Evolutionary conservation across 139 green algal genomes (phyloP), one percentile per base, ranked within the genome.

Genomic region (Chlorella ohadii): DNA sequence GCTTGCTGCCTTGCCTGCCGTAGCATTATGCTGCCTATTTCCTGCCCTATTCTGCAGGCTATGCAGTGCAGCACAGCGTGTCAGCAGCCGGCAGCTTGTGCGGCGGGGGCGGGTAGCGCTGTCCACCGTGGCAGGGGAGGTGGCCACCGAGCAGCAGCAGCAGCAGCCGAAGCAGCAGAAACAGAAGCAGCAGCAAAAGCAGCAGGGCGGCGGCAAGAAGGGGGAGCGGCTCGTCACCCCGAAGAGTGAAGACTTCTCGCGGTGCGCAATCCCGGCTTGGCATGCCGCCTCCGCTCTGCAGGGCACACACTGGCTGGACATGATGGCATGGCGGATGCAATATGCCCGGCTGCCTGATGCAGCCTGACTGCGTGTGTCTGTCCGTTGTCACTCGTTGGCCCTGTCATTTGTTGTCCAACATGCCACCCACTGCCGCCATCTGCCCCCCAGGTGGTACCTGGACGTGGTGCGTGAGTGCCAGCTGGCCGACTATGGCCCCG

Each of bases 401-500:
- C n/a, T n/a, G n/a, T n/a, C n/a, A n/a, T n/a, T 44, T 33, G 76
- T 1, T 51, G 44, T 51, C 44, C 44, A 51, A 25, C 70, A 13
- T 61, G 15, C 36, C 13, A 1, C 41, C 15, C 28, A 5, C 71
- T 31, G 36, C 41, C 15, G 23, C 12, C 41, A 51, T 27, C n/a
- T 16, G 36, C 27, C 63, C 4, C 17, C 28, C 73, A 86, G 88
- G 73, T 98, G 95, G 94, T 99, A 99, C 91, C 90, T 99, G 38
- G 97, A 99, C 73, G 90, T 99, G 55, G 94, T 99, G 44, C 89
- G 94, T 13, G 95, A 98, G 82, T 95, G 93, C 27, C 89, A 99
- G 91, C 93, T 99, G 57, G 97, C 96, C 4, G 96, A 99, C 87
- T 99, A 99, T 87, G 97, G 97, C 6, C 97, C 97, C 16, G 97